phyloP scores from a whole-genome alignment of 2,329 filamentous ascomycete species.

The Cladophialophora immunda region DNA sequence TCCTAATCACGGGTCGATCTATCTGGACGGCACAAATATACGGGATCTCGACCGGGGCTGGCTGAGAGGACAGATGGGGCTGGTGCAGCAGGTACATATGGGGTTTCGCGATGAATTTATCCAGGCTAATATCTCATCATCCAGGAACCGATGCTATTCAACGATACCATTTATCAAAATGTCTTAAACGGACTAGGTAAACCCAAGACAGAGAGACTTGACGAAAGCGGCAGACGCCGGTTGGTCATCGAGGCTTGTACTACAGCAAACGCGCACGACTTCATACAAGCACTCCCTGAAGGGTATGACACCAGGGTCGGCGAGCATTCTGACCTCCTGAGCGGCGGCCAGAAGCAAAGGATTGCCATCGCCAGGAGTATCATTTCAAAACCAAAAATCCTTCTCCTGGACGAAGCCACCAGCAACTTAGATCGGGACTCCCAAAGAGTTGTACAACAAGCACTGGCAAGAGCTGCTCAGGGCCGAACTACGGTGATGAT shows the following conservation, averaged over 20 bases:
- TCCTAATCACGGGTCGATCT: slow-evolving; percentile 57
- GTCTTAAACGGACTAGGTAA: slow-evolving; percentile 65
- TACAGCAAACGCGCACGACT: slow-evolving; percentile 74
- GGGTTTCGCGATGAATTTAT: no score
- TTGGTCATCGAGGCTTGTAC: slow-evolving; percentile 67
- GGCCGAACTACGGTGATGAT: slow-evolving; percentile 77
- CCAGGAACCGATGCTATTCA: slow-evolving; percentile 74
- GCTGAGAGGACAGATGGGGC: slow-evolving; percentile 64
- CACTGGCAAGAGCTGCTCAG: slow-evolving; percentile 63
- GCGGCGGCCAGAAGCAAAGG: slow-evolving; percentile 81
- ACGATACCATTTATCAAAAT: slow-evolving; percentile 71
- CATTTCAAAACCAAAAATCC: slow-evolving; percentile 69
- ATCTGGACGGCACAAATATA: slow-evolving; percentile 63
- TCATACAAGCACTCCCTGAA: slow-evolving; percentile 71
- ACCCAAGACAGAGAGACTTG: slow-evolving; percentile 44
- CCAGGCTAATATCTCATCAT: no score
- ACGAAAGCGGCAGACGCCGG: slow-evolving; percentile 37
- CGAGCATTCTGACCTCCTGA: no score
- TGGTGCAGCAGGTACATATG: slow-evolving; percentile 75
- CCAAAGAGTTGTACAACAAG: slow-evolving; percentile 62
- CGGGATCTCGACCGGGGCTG: slow-evolving; percentile 68
- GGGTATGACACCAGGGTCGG: slow-evolving; percentile 79
- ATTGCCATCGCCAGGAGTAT: slow-evolving; percentile 78
- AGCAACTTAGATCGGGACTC: slow-evolving; percentile 69
- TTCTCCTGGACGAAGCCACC: slow-evolving; percentile 80